phyloP scores from a whole-genome alignment of 345 rosid genomes.

The Punica granatum region DNA sequence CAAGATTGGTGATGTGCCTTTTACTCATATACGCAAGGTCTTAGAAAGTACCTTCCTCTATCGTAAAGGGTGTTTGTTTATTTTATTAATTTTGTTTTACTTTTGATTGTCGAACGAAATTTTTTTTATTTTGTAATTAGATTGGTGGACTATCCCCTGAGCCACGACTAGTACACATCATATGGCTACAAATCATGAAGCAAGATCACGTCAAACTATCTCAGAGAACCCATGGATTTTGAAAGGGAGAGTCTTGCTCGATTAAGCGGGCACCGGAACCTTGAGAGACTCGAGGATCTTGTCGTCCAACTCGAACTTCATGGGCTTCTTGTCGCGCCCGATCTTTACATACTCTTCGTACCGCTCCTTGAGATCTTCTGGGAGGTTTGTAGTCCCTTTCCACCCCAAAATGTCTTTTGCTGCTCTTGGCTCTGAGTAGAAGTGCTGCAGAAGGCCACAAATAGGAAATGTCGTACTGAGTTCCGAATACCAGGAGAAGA shows the following conservation, averaged over 20 bases:
- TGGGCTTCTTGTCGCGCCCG: slow-evolving; percentile 75
- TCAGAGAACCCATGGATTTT: slow-evolving; percentile 1
- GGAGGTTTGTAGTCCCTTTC: slow-evolving; percentile 58
- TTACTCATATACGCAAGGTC: no score
- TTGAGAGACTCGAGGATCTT: slow-evolving; percentile 73
- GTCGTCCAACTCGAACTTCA: slow-evolving; percentile 72
- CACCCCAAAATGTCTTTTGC: slow-evolving; percentile 86
- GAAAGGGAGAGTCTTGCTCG: not conserved
- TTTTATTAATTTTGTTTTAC: no score
- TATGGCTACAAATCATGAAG: not conserved
- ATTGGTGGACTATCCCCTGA: no score
- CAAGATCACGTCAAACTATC: not conserved
- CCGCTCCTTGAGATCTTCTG: slow-evolving; percentile 78
- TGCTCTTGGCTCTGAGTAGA: slow-evolving; percentile 91
- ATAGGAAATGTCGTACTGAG: not conserved
- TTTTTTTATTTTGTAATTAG: no score
- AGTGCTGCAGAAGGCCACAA: slow-evolving; percentile 47
- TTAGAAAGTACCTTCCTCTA: no score
- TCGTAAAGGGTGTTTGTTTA: no score
- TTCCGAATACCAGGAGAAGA: no score
- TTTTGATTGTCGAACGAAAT: no score
- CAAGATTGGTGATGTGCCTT: no score
- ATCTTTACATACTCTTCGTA: slow-evolving; percentile 69
- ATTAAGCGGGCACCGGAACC: slow-evolving; percentile 53
- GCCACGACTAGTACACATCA: no score